Evolutionary conservation across 805 yeast species (phyloP).

Genomic region (Kuraishia capsulata): DNA sequence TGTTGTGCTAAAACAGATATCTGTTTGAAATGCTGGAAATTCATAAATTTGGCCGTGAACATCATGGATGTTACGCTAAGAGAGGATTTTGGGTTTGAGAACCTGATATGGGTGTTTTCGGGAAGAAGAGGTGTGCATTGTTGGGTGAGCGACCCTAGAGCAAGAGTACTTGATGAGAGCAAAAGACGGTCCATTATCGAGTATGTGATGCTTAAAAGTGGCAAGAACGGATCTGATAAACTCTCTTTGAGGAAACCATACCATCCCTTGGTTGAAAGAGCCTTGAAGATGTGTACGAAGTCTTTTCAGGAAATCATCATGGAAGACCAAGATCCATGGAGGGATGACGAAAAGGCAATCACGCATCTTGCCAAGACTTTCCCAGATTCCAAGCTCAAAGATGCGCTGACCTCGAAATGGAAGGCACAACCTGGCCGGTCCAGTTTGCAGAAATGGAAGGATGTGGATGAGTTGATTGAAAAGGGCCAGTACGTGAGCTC

Average conservation of each 20-base stretch:
- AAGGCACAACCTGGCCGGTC: constrained; percentile 36
- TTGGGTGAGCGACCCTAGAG: constrained; percentile 87
- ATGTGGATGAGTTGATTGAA: constrained; percentile 46
- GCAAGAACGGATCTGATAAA: constrained; percentile 36
- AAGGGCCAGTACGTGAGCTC: constrained; percentile 30
- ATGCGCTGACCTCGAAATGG: constrained; percentile 55
- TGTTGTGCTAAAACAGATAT: constrained; percentile 84
- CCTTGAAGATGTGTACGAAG: constrained; percentile 56
- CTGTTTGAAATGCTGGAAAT: constrained; percentile 89
- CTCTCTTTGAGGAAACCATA: constrained; percentile 64
- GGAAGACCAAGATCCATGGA: constrained; percentile 86
- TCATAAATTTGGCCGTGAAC: constrained; percentile 75
- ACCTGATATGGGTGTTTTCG: constrained; percentile 90
- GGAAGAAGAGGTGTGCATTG: constrained; percentile 99
- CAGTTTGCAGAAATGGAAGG: constrained; percentile 70
- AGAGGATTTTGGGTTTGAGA: constrained; percentile 84
- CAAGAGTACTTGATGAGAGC: constrained; percentile 63
- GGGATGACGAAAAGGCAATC: constrained; percentile 39
- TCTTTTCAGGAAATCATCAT: constrained; percentile 60
- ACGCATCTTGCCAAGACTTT: constrained; percentile 52
- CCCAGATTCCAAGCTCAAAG: constrained; percentile 50
- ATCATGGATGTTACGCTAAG: constrained; percentile 62
- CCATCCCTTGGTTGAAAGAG: constrained; percentile 81
- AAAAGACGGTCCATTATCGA: constrained; percentile 74
- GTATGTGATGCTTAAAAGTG: constrained; percentile 59